Conservation (phyloP, 78 protist genomes). For the Isochrysis galbana region DNA sequence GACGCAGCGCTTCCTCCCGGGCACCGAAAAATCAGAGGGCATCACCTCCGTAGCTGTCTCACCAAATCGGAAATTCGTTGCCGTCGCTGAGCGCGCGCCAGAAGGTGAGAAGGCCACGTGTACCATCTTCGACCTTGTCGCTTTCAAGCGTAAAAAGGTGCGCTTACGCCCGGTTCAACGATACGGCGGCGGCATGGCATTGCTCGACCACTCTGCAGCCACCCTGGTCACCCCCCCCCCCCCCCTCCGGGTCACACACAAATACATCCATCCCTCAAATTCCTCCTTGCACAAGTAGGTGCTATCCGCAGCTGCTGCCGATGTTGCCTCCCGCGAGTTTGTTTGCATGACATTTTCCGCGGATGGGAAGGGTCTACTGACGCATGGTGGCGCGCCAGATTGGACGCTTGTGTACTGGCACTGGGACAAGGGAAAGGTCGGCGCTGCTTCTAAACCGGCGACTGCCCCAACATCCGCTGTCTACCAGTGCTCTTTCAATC, state of each 20-base stretch:
- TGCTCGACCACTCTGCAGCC: background rate
- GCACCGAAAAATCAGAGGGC: slow-evolving; percentile 48
- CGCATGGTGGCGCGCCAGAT: slow-evolving; percentile 60
- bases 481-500: slow-evolving; percentile 48
- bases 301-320: background rate
- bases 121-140: slow-evolving; percentile 56
- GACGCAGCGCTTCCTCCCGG: slow-evolving; percentile 49
- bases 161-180: background rate
- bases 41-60: slow-evolving; percentile 51
- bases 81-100: slow-evolving; percentile 58
- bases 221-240: background rate
- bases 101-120: slow-evolving; percentile 36
- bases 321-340: background rate
- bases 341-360: slow-evolving; percentile 13
- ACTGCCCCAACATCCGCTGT: slow-evolving; percentile 27
- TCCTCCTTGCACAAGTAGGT: no score
- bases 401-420: slow-evolving; percentile 55
- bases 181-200: no score
- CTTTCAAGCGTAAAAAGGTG: slow-evolving; percentile 32
- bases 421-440: background rate
- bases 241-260: background rate
- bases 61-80: slow-evolving; percentile 60
- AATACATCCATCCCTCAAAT: no score
- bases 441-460: background rate
- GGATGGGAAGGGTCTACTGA: slow-evolving; percentile 29